A percentile compares a stretch with the other conserved stretches of the same genome.
Conservation (phyloP, 2,329 filamentous ascomycete species). For the Verticillium zaregamsianum region DNA sequence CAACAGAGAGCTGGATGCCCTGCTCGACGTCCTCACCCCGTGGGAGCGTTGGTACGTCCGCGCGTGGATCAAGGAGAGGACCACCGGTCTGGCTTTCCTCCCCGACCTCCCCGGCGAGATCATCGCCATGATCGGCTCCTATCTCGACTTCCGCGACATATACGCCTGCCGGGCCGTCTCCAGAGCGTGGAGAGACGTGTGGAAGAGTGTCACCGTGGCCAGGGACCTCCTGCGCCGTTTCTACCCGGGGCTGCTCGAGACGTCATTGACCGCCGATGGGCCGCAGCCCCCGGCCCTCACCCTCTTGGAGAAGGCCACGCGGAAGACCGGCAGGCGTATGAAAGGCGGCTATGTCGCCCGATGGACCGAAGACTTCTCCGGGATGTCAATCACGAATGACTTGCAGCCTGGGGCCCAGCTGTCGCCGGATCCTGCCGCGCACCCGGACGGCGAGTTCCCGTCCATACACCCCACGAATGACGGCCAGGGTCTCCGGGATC, state of each 20-base stretch:
- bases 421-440: not conserved
- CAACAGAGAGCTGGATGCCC: not conserved
- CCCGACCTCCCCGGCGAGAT: constrained; percentile 1
- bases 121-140: not conserved
- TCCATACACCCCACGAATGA: not conserved
- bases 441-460: not conserved
- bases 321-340: not conserved
- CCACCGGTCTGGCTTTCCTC: not conserved
- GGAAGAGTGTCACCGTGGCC: constrained; percentile 1
- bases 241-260: constrained; percentile 2
- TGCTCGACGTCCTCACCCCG: not conserved
- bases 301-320: not conserved
- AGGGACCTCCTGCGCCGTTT: not conserved
- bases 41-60: constrained; percentile 4
- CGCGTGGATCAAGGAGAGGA: not conserved
- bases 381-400: not conserved
- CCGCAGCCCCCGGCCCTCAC: not conserved
- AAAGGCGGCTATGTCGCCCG: not conserved
- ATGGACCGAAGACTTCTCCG: not conserved
- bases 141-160: not conserved
- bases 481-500: not conserved
- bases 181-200: not conserved
- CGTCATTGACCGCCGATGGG: not conserved
- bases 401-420: not conserved
- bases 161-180: not conserved